Base-by-base conservation (phyloP, 2,329 filamentous ascomycete species). In the Botrytis paeoniae region DNA sequence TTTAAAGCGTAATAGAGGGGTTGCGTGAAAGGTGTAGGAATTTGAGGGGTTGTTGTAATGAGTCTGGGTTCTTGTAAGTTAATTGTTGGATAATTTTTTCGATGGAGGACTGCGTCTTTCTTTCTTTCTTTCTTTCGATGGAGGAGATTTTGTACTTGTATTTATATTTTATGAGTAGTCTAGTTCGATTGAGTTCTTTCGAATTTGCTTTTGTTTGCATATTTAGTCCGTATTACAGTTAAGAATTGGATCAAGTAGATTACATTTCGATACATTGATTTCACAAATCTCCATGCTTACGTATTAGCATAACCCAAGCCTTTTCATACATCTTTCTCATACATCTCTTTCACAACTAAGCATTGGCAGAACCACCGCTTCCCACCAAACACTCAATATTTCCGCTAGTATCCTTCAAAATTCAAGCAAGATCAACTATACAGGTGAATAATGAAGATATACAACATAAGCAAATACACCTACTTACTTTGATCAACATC, bases 281-380 rank as follows among this genome's bases (percentile, higher is more conserved):
- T 57, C 7, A 6, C n/a, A 29, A 18, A 57, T 18, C 32, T 57
- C n/a, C 2, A 29, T 9, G 14, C 6, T 4, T 57, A 18, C 2
- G 1, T n/a, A n/a, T n/a, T 0, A 7, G 0, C 14, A 18, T 29
- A 0, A 29, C 3, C n/a, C 14, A 1, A 16, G 3, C 18, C n/a
- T 29, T 29, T 14, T 3, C 51, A 18, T 51, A 14, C 10, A n/a
- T n/a, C 10, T 14, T 8, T 48, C 10, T 25, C 4, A 48, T 22
- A 48, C 20, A 48, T 25, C 9, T 51, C 48, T 25, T 3, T 51
- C 48, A 51, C 9, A 45, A 0, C 6, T 22, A 5, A 45, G 20
- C 2, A 45, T 22, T 22, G 9, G 20, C 43, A 45, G 18, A 22
- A 22, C 20, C 0, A 2, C 20, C 20, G 8, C 43, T 9, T 45